Percentiles rank a stretch among this genome's conserved stretches.
Conservation (phyloP, 805 yeast species). For the Phaffomyces thermotolerans region DNA sequence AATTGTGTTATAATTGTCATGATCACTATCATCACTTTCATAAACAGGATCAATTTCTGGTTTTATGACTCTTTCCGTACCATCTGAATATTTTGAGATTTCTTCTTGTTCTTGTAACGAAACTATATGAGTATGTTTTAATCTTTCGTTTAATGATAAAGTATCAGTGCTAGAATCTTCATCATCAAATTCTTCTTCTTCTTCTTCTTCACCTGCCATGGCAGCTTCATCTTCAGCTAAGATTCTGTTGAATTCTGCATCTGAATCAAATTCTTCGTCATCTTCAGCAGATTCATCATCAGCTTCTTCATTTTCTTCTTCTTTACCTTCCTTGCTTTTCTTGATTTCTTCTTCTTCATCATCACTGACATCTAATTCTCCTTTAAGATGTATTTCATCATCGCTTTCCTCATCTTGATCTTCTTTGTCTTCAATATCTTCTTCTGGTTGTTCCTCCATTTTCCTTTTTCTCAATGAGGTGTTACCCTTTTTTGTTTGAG, state of each 20-base stretch:
- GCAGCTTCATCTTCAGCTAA: constrained; percentile 41
- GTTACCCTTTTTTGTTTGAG: neutral
- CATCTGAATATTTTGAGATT: constrained; percentile 62
- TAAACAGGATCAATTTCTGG: constrained; percentile 95
- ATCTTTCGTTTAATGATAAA: constrained; percentile 42
- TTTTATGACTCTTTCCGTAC: constrained; percentile 64
- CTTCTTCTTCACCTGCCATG: constrained; percentile 18
- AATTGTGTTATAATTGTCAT: constrained; percentile 74
- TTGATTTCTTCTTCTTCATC: constrained; percentile 22
- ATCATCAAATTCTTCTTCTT: constrained; percentile 26
- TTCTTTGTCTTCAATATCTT: neutral
- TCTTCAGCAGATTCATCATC: constrained; percentile 17
- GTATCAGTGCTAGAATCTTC: constrained; percentile 46
- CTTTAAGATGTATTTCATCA: constrained; percentile 6
- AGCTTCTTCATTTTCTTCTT: constrained; percentile 9
- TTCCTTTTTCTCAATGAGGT: constrained; percentile 15
- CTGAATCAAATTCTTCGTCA: constrained; percentile 36
- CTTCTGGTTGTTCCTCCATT: constrained; percentile 10
- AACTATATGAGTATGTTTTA: constrained; percentile 49
- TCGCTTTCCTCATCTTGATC: constrained; percentile 10
- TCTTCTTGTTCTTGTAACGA: constrained; percentile 31
- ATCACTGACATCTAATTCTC: constrained; percentile 13
- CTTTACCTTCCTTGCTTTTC: constrained; percentile 5
- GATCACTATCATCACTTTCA: constrained; percentile 89
- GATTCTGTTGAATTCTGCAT: constrained; percentile 56